A percentile compares a stretch with the other conserved stretches of the same genome.
These are phyloP conservation scores for Boletus rufocinnamomeus DNA, from an alignment of 768 basidiomycete species.

Conservation along the genomic window DNA sequence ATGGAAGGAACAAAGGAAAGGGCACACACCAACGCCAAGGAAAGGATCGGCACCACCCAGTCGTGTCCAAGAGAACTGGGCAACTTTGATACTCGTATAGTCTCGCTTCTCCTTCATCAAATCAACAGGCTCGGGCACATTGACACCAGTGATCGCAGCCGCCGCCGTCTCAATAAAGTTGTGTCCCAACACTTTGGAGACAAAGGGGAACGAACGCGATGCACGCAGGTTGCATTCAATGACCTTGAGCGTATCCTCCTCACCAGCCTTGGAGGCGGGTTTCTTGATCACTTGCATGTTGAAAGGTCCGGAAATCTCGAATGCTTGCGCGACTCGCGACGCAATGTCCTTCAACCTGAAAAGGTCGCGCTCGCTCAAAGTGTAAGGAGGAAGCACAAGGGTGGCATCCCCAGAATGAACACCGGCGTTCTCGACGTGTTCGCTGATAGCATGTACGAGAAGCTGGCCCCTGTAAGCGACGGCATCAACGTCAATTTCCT, in stretches of 20 bases:
- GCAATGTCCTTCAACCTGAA: conserved; percentile 90
- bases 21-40: conserved; percentile 84
- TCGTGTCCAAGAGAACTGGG: conserved; percentile 98
- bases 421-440: conserved; percentile 98
- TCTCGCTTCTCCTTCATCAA: conserved; percentile 87
- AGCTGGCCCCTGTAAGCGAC: conserved; percentile 93
- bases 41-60: conserved; percentile 95
- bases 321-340: conserved; percentile 91
- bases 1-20: background rate
- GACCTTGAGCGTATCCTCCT: conserved; percentile 81
- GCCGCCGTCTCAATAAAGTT: conserved; percentile 97
- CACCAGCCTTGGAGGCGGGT: conserved; percentile 48
- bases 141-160: conserved; percentile 78
- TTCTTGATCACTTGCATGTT: conserved; percentile 99
- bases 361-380: conserved; percentile 74
- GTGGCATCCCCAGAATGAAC: conserved; percentile 99
- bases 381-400: conserved; percentile 93
- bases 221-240: conserved; percentile 99
- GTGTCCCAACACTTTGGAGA: conserved; percentile 95
- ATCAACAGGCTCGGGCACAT: conserved; percentile 90
- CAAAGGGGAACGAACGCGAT: conserved; percentile 98
- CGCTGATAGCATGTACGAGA: conserved; percentile 93
- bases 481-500: conserved; percentile 98
- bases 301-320: conserved; percentile 97
- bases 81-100: conserved; percentile 95